Conservation (phyloP, 2,329 filamentous ascomycete genomes). For the Aspergillus novoparasiticus region DNA sequence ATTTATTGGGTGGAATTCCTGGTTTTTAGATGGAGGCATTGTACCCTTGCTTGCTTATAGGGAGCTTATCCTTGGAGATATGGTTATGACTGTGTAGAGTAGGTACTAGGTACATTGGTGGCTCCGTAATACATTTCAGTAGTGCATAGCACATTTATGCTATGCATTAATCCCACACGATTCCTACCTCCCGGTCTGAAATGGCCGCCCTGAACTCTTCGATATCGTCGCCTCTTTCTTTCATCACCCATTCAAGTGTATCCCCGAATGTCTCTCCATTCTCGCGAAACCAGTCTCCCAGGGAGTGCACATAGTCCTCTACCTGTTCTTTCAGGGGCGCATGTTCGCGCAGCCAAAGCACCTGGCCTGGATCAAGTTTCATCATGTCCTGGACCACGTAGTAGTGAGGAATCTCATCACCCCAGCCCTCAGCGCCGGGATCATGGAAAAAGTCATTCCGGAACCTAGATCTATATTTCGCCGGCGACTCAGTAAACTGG, state of each 20-base stretch:
- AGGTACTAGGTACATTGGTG: neutral
- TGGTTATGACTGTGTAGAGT: neutral
- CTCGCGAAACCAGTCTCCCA: constrained; percentile 65
- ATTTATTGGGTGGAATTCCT: neutral
- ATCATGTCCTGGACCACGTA: constrained; percentile 67
- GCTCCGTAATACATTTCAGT: neutral
- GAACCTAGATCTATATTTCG: constrained; percentile 50
- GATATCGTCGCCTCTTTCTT: constrained; percentile 56
- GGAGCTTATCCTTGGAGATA: neutral
- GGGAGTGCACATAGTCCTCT: constrained; percentile 53
- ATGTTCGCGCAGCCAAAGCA: constrained; percentile 60
- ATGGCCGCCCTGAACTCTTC: constrained; percentile 41
- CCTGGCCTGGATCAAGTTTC: constrained; percentile 63
- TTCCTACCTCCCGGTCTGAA: constrained; percentile 33
- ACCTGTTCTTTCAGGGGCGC: constrained; percentile 60
- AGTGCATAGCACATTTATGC: neutral
- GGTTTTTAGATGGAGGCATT: neutral
- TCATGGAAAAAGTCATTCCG: constrained; percentile 53
- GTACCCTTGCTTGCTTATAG: neutral
- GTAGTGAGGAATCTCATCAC: constrained; percentile 65
- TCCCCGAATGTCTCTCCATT: constrained; percentile 65
- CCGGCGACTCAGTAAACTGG: constrained; percentile 24
- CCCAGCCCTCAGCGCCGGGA: constrained; percentile 63
- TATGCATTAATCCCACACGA: constrained; percentile 25
- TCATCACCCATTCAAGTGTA: constrained; percentile 60